Conservation (phyloP, 2,329 filamentous ascomycete genomes). For the Stromatinia cepivora region DNA sequence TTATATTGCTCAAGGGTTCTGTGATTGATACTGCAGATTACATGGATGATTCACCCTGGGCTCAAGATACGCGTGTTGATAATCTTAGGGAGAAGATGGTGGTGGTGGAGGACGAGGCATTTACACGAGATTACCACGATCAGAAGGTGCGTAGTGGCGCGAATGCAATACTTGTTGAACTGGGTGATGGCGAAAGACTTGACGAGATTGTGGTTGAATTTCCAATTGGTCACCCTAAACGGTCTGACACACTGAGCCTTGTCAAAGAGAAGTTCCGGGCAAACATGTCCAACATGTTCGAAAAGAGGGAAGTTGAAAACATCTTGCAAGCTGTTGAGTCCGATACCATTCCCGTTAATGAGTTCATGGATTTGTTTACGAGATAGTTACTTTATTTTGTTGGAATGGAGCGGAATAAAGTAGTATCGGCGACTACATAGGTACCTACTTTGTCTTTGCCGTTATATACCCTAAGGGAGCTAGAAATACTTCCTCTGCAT, state of each 20-base stretch:
- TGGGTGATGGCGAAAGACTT: not conserved
- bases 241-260: not conserved
- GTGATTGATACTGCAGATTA: constrained; percentile 4
- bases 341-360: not conserved
- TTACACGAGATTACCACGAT: no score
- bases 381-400: not conserved
- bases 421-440: no score
- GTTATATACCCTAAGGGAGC: no score
- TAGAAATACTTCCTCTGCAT: no score
- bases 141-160: not conserved
- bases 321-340: not conserved
- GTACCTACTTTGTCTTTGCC: no score
- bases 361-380: not conserved
- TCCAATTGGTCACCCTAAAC: constrained; percentile 1
- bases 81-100: not conserved
- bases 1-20: not conserved
- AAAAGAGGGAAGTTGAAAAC: not conserved
- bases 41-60: not conserved
- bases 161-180: not conserved
- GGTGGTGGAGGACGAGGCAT: not conserved
- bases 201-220: not conserved
- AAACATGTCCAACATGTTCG: not conserved
- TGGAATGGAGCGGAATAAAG: no score
- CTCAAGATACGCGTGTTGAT: not conserved
- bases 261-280: not conserved